Percentiles rank a stretch among this genome's conserved stretches.
Conservation (phyloP, 768 basidiomycete species). For the Suillus subaureus region DNA sequence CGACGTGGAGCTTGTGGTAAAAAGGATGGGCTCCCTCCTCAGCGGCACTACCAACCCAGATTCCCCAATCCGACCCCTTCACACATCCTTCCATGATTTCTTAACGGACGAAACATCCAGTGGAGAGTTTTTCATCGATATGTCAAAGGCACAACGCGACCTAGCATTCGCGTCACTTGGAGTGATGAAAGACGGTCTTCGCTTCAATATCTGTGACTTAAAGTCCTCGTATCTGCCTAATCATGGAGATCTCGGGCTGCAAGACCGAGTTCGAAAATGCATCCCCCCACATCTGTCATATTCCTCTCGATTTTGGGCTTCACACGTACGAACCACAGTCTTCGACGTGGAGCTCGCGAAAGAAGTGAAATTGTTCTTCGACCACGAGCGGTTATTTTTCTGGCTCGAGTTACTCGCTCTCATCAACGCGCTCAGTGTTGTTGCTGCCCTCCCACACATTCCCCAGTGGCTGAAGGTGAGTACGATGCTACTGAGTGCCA, state of each 20-base stretch:
- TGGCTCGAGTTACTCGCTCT: too few relatives aligned
- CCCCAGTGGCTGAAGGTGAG: background rate
- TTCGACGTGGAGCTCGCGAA: too few relatives aligned
- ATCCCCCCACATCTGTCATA: constrained; percentile 12
- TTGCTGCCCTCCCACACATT: too few relatives aligned
- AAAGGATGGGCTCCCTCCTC: constrained; percentile 11
- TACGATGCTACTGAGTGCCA: background rate
- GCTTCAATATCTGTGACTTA: constrained; percentile 39
- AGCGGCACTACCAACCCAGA: constrained; percentile 2
- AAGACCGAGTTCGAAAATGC: background rate
- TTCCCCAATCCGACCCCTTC: constrained; percentile 21
- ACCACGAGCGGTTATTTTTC: too few relatives aligned
- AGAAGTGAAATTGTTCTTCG: too few relatives aligned
- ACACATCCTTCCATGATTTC: constrained; percentile 33
- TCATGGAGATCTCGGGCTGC: constrained; percentile 17
- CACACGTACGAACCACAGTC: constrained; percentile 6
- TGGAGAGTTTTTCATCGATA: constrained; percentile 16
- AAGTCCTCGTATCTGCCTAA: constrained; percentile 33
- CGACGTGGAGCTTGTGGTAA: background rate
- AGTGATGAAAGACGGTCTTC: constrained; percentile 31
- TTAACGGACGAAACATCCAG: constrained; percentile 18
- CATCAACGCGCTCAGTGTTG: too few relatives aligned
- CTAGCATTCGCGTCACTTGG: constrained; percentile 26
- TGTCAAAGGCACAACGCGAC: constrained; percentile 13
- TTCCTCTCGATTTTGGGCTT: constrained; percentile 15